phyloP scores from a whole-genome alignment of 2,329 filamentous ascomycete genomes.

The Nigrospora osmanthi region DNA sequence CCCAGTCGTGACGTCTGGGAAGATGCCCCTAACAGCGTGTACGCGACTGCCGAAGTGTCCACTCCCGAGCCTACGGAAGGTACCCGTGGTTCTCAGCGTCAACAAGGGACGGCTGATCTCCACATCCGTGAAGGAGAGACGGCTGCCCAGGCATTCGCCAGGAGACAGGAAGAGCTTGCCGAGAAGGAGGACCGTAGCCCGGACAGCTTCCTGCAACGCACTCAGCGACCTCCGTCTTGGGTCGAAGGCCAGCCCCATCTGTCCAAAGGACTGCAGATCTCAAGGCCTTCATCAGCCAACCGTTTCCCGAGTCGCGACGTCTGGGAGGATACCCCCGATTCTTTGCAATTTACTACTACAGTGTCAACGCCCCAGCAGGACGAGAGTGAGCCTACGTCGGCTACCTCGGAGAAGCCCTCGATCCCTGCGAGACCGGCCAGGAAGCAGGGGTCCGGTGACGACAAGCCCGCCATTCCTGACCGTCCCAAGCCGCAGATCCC shows the following conservation, averaged over 20 bases:
- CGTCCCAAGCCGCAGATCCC: conserved; percentile 55
- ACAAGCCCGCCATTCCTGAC: conserved; percentile 38
- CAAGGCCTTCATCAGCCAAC: conserved; percentile 50
- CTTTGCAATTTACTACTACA: conserved; percentile 69
- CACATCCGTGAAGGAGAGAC: conserved; percentile 39
- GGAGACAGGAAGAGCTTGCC: conserved; percentile 56
- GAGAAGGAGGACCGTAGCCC: conserved; percentile 42
- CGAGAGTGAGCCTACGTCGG: conserved; percentile 31
- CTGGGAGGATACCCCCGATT: conserved; percentile 91
- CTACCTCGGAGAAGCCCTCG: conserved; percentile 44
- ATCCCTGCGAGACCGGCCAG: conserved; percentile 47
- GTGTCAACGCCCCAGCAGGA: conserved; percentile 48
- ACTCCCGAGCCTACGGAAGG: conserved; percentile 60
- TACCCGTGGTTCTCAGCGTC: conserved; percentile 6
- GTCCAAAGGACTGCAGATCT: conserved; percentile 32
- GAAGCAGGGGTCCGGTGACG: conserved; percentile 27
- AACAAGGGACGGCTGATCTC: conserved; percentile 25
- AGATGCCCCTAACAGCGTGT: conserved; percentile 80
- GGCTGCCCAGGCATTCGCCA: conserved; percentile 57
- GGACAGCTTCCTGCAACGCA: conserved; percentile 45
- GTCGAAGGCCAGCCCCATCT: conserved; percentile 40
- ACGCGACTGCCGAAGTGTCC: conserved; percentile 73
- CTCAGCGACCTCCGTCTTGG: conserved; percentile 41
- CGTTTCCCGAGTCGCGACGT: conserved; percentile 88
- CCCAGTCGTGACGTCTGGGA: conserved; percentile 97